Evolutionary conservation across 2,329 filamentous ascomycete genomes (phyloP), one percentile per base, ranked within the genome.

Genomic region (Setomelanomma holmii): DNA sequence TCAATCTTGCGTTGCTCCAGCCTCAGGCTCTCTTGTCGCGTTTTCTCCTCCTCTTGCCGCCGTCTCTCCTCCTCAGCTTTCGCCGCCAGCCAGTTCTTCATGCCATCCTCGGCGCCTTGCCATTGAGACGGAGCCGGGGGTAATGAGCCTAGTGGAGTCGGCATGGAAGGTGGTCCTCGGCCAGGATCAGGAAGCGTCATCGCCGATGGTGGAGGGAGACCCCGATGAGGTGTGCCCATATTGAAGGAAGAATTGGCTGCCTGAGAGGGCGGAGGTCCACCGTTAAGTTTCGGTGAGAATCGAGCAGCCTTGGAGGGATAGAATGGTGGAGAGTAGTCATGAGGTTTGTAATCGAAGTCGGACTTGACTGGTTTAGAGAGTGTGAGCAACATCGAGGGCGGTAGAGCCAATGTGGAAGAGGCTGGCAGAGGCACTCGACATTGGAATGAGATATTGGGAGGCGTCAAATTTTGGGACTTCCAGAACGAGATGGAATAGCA

Each of bases 11-110:
- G 78, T 59, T 82, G 80, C 64, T 83, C 80, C 40, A 82, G 69
- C 55, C 74, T 69, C 41, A 80, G 67, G 16, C 71, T 73, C 62
- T 82, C 80, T 64, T 83, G 81, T 55, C 77, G 76, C 42, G 80
- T 82, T 69, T 75, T 79, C 59, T 82, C 80, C 63, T 82, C 80
- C 66, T 83, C 81, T 70, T 82, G 79, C 69, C 78, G 80, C 51
- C 79, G 74, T 68, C 76, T 79, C 55, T 83, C 80, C 66, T 83
- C 81, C 66, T 83, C 81, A 14, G 79, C 75, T 67, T 81, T 82
- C 17, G 79, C 78, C 10, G 72, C 68, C 19, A 82, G 70, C 79
- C 80, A 82, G 48, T 78, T 79, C 53, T 79, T 78, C 76, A 80
- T 81, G 17, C 77, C 76, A 45, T 82, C 80, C 57, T 82, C 80